phyloP scores from a whole-genome alignment of 345 rosid genomes.

The Dipteronia dyeriana region DNA sequence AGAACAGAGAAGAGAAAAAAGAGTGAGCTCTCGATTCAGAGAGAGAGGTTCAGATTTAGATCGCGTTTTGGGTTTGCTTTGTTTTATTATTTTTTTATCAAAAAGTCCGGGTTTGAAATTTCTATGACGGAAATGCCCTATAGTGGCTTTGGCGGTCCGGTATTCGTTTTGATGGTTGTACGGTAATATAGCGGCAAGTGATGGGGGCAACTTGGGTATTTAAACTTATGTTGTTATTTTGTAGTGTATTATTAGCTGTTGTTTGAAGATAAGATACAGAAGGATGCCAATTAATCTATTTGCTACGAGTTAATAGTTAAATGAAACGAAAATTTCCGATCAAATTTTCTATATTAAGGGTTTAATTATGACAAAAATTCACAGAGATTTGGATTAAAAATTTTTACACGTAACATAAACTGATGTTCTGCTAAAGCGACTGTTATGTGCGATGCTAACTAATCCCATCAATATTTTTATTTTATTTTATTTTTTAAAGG shows the following conservation, averaged over 20 bases:
- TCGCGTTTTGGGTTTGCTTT: slow-evolving; percentile 29
- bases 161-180: too few species aligned
- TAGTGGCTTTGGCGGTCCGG: background rate
- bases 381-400: too few species aligned
- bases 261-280: background rate
- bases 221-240: background rate
- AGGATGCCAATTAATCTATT: background rate
- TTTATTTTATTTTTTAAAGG: too few species aligned
- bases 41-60: slow-evolving; percentile 39
- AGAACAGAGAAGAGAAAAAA: background rate
- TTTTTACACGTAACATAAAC: background rate
- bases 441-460: too few species aligned
- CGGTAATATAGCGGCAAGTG: background rate
- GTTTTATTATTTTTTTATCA: background rate
- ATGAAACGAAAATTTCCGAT: background rate
- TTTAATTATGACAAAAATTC: too few species aligned
- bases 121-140: slow-evolving; percentile 35
- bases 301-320: background rate
- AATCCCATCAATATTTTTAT: too few species aligned
- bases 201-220: background rate
- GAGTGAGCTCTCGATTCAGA: background rate
- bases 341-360: background rate
- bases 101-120: slow-evolving; percentile 26
- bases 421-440: background rate
- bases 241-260: background rate